Evolutionary conservation across 768 basidiomycete species (phyloP).

Genomic region (Boletellus ananiceps): DNA sequence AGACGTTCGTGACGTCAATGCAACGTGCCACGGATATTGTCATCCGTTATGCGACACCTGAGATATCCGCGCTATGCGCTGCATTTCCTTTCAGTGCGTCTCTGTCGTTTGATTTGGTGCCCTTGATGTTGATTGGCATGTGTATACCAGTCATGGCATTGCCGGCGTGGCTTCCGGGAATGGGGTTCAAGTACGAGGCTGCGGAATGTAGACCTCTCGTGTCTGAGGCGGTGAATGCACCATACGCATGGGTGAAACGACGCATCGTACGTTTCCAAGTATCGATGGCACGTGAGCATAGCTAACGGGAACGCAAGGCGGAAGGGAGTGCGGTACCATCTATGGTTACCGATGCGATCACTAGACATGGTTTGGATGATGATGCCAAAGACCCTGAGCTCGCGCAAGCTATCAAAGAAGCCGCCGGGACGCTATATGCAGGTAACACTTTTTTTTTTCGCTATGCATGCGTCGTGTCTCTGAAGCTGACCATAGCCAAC

Average conservation of each 20-base stretch:
- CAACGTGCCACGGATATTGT: conserved; percentile 9
- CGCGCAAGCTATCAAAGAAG: conserved; percentile 13
- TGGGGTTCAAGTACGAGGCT: conserved; percentile 17
- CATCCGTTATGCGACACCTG: neutral
- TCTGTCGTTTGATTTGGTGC: neutral
- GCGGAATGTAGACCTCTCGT: conserved; percentile 6
- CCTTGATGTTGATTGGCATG: too few species aligned
- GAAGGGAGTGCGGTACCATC: too few species aligned
- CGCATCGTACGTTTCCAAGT: conserved; percentile 2
- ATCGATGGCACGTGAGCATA: neutral
- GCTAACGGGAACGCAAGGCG: neutral
- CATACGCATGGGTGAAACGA: conserved; percentile 10
- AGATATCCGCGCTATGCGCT: conserved; percentile 2
- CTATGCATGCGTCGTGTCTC: neutral
- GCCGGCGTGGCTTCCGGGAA: conserved; percentile 24
- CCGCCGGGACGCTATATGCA: conserved; percentile 15
- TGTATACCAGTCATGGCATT: too few species aligned
- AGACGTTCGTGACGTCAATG: conserved; percentile 10
- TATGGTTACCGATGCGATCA: too few species aligned
- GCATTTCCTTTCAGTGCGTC: neutral
- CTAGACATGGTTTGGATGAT: neutral
- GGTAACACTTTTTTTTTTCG: conserved; percentile 11
- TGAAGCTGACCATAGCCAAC: neutral
- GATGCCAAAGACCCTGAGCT: neutral
- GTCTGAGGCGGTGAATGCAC: conserved; percentile 5